Evolutionary conservation across 352 stramenopile species (phyloP).

Genomic region (Globisporangium orthogonon): DNA sequence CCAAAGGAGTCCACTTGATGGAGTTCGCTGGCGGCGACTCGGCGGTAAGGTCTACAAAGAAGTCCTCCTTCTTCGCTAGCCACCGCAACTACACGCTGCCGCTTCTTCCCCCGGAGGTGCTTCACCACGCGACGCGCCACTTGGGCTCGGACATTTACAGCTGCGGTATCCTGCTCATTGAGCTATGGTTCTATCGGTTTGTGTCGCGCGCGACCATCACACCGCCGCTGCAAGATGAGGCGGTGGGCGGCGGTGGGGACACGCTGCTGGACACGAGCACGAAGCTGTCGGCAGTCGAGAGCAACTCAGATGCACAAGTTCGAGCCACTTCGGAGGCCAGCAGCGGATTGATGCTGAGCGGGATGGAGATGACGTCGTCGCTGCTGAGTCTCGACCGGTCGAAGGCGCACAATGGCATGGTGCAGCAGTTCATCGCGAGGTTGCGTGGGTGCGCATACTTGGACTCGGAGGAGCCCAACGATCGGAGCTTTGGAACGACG

Average conservation of each 20-base stretch:
- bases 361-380: slow-evolving; percentile 1
- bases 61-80: slow-evolving; percentile 1
- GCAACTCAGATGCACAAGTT: slow-evolving; percentile 3
- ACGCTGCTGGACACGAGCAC: slow-evolving; percentile 1
- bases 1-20: slow-evolving; percentile 29
- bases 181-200: slow-evolving; percentile 49
- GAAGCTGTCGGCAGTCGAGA: slow-evolving; percentile 8
- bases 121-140: slow-evolving; percentile 27
- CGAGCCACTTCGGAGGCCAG: background rate
- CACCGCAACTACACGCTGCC: slow-evolving; percentile 23
- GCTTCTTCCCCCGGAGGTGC: slow-evolving; percentile 38
- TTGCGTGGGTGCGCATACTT: slow-evolving; percentile 32
- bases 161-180: slow-evolving; percentile 42
- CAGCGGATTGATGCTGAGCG: background rate
- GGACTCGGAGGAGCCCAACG: slow-evolving; percentile 21
- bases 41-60: background rate
- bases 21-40: slow-evolving; percentile 11
- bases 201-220: slow-evolving; percentile 28
- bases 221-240: slow-evolving; percentile 12
- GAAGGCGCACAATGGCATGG: slow-evolving; percentile 23
- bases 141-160: slow-evolving; percentile 51
- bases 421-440: slow-evolving; percentile 46
- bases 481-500: slow-evolving; percentile 33
- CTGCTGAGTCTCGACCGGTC: slow-evolving; percentile 8
- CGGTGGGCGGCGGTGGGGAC: slow-evolving; percentile 2